A percentile compares a stretch with the other conserved stretches of the same genome.
Evolutionary conservation across 2,329 filamentous ascomycete genomes (phyloP).

Genomic region (Penicillium polonicum): DNA sequence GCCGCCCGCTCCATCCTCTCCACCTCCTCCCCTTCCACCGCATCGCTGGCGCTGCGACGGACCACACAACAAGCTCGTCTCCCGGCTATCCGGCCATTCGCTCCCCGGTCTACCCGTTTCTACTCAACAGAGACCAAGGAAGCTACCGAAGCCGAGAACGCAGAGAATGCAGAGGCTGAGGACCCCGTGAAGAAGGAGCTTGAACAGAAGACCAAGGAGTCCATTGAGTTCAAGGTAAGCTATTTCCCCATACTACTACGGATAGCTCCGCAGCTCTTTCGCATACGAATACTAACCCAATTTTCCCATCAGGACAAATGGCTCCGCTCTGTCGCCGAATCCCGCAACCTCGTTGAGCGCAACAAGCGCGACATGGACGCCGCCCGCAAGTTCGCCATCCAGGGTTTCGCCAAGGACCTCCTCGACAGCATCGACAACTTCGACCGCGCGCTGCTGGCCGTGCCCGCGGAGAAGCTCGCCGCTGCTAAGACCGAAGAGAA

Average conservation of each 20-base stretch:
- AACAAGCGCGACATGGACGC: conserved; percentile 85
- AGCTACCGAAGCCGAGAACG: conserved; percentile 45
- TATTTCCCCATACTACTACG: conserved; percentile 3
- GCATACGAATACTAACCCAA: neutral
- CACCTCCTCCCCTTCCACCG: conserved; percentile 31
- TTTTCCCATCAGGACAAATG: conserved; percentile 72
- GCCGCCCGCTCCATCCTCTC: conserved; percentile 36
- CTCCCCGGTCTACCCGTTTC: conserved; percentile 39
- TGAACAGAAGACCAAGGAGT: conserved; percentile 70
- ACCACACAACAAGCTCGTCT: conserved; percentile 33
- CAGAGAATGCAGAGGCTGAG: conserved; percentile 44
- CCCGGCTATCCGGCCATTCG: conserved; percentile 32
- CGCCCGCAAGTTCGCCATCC: conserved; percentile 89
- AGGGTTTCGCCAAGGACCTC: conserved; percentile 89
- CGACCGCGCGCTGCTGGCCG: conserved; percentile 81
- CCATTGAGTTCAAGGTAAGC: conserved; percentile 79
- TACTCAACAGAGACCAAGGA: conserved; percentile 48
- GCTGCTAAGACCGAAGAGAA: conserved; percentile 54
- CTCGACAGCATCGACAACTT: conserved; percentile 96
- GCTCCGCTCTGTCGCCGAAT: conserved; percentile 90
- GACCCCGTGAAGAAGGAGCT: conserved; percentile 63
- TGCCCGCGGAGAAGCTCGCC: conserved; percentile 70
- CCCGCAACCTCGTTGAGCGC: conserved; percentile 95
- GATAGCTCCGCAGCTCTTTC: neutral
- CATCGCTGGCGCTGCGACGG: conserved; percentile 35